These are phyloP conservation scores for Ophiostoma pallidulum DNA, from an alignment of 2,329 filamentous ascomycete genomes.

Conservation along the genomic window DNA sequence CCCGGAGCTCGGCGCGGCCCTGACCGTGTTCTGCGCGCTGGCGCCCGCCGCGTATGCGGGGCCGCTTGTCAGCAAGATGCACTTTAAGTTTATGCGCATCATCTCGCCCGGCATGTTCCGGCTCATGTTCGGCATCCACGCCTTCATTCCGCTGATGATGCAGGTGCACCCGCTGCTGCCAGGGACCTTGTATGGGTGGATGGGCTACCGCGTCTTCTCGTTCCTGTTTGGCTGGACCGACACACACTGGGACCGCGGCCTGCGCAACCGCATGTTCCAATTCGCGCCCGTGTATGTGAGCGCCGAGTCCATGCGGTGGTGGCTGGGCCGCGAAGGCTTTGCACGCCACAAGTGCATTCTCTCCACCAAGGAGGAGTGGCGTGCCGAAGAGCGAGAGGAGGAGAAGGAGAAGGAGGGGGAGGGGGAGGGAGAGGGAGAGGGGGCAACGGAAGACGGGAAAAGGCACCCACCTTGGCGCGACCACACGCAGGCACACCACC, in stretches of 20 bases:
- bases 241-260: constrained; percentile 67
- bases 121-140: constrained; percentile 79
- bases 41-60: constrained; percentile 88
- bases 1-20: constrained; percentile 69
- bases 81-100: constrained; percentile 83
- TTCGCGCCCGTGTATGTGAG: constrained; percentile 88
- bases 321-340: constrained; percentile 83
- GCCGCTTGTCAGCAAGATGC: constrained; percentile 72
- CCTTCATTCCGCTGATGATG: constrained; percentile 94
- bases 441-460: no score
- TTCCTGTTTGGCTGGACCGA: constrained; percentile 89
- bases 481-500: constrained; percentile 21
- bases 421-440: constrained; percentile 12
- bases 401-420: constrained; percentile 16
- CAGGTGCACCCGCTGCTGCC: constrained; percentile 61
- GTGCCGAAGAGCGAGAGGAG: constrained; percentile 41
- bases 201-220: constrained; percentile 83
- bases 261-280: constrained; percentile 78
- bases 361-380: constrained; percentile 61
- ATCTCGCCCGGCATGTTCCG: constrained; percentile 70
- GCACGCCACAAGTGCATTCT: constrained; percentile 73
- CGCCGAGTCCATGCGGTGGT: constrained; percentile 89
- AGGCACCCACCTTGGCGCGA: background rate
- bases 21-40: constrained; percentile 84
- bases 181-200: constrained; percentile 60